Evolutionary conservation across 805 yeast genomes (phyloP).

Genomic region (Teunomyces aglyptinius): DNA sequence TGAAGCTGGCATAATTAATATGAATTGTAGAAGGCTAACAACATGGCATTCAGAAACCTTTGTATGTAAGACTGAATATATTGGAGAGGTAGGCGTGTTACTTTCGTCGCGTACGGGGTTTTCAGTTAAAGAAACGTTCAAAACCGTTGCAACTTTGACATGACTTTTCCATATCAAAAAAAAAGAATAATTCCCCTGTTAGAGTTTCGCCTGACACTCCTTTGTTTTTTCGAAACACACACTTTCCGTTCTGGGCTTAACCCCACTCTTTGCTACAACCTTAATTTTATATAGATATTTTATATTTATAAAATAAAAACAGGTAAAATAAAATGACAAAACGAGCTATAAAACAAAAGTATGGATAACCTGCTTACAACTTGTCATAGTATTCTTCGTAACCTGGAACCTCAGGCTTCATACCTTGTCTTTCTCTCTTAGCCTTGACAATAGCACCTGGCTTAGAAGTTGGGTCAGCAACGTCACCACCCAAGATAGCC

Average conservation of each 20-base stretch:
- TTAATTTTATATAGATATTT: not conserved
- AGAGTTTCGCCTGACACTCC: not conserved
- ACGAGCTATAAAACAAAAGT: conserved; percentile 10
- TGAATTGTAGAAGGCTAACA: too few species aligned
- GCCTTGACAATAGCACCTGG: conserved; percentile 58
- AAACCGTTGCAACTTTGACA: conserved; percentile 1
- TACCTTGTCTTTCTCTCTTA: conserved; percentile 92
- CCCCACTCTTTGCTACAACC: not conserved
- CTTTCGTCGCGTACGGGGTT: not conserved
- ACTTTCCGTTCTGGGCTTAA: not conserved
- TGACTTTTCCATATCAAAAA: not conserved
- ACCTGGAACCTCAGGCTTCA: conserved; percentile 97
- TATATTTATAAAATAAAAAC: conserved; percentile 8
- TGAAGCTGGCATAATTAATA: too few species aligned
- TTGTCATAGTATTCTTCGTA: conserved; percentile 98
- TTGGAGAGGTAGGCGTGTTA: not conserved
- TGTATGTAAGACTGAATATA: not conserved
- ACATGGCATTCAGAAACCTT: too few species aligned
- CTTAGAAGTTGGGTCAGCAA: conserved; percentile 77
- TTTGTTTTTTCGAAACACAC: not conserved
- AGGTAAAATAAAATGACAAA: conserved; percentile 11
- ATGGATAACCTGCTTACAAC: conserved; percentile 47
- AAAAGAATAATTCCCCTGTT: not conserved
- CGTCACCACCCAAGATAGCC: conserved; percentile 89
- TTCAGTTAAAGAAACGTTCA: not conserved